These are phyloP conservation scores for Hortiboletus campestris DNA, from an alignment of 768 basidiomycete species.

Conservation along the genomic window DNA sequence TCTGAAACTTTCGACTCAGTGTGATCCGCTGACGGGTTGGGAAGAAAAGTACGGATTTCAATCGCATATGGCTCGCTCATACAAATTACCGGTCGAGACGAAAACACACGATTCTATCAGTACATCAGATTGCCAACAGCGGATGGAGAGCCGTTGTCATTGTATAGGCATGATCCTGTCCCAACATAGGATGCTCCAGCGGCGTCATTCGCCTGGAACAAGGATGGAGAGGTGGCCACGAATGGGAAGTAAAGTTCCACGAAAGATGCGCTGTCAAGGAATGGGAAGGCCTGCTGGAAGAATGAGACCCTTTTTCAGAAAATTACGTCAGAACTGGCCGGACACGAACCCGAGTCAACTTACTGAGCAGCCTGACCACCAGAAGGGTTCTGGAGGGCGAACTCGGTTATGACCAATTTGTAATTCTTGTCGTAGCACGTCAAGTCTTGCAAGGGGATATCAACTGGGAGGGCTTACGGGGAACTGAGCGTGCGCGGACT, in stretches of 20 bases:
- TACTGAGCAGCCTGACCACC: constrained; percentile 33
- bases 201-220: constrained; percentile 23
- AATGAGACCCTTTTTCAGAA: constrained; percentile 30
- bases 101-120: neutral
- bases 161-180: constrained; percentile 34
- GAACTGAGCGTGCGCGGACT: constrained; percentile 28
- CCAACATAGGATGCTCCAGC: constrained; percentile 16
- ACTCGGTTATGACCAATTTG: constrained; percentile 32
- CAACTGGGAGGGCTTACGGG: constrained; percentile 17
- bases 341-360: neutral
- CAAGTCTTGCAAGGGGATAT: neutral
- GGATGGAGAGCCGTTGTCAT: constrained; percentile 28
- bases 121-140: constrained; percentile 26
- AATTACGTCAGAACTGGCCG: neutral
- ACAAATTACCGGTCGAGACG: too few relatives aligned
- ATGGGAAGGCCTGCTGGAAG: constrained; percentile 34
- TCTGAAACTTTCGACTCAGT: too few relatives aligned
- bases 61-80: too few relatives aligned
- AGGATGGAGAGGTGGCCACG: constrained; percentile 31
- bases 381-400: constrained; percentile 32
- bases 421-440: constrained; percentile 14
- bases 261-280: constrained; percentile 34
- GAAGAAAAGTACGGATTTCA: too few relatives aligned
- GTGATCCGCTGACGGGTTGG: too few relatives aligned
- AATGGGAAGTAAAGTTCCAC: constrained; percentile 39